Conservation (phyloP, 108 stramenopile species). For the Ochromonas danica region DNA sequence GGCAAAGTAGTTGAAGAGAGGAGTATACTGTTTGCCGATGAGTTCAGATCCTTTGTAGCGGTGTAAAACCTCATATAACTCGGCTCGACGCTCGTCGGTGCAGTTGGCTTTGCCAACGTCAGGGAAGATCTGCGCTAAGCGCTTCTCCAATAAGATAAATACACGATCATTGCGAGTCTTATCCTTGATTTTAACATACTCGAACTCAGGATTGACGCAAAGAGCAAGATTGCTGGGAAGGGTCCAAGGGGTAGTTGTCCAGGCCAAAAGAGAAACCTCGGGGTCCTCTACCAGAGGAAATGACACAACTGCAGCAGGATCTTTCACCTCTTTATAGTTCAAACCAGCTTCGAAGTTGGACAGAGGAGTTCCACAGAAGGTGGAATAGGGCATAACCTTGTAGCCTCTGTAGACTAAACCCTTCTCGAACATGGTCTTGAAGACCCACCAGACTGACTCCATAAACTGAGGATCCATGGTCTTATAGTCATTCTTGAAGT, state of each 20-base stretch:
- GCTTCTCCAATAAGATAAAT: conserved; percentile 79
- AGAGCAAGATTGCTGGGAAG: conserved; percentile 75
- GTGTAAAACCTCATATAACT: conserved; percentile 63
- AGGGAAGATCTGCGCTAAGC: conserved; percentile 87
- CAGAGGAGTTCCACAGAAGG: conserved; percentile 90
- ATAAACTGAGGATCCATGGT: conserved; percentile 97
- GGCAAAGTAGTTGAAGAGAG: conserved; percentile 86
- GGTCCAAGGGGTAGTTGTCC: conserved; percentile 66
- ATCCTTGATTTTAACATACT: conserved; percentile 88
- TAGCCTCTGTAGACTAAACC: conserved; percentile 94
- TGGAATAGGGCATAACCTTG: conserved; percentile 99
- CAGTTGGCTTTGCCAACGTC: conserved; percentile 80
- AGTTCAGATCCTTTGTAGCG: conserved; percentile 75
- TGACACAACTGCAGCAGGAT: conserved; percentile 95
- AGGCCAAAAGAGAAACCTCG: conserved; percentile 55
- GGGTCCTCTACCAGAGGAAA: conserved; percentile 81
- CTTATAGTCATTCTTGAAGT: conserved; percentile 99
- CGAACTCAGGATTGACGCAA: conserved; percentile 86
- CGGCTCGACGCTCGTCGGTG: conserved; percentile 41
- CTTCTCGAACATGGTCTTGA: conserved; percentile 81
- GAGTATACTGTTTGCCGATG: conserved; percentile 83
- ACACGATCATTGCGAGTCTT: conserved; percentile 65
- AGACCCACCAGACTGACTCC: conserved; percentile 99
- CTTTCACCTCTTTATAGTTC: conserved; percentile 93
- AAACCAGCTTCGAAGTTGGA: conserved; percentile 97